Evolutionary conservation across 2,329 filamentous ascomycete species (phyloP), one percentile per base, ranked within the genome.

Genomic region (Pezicula carpinea): DNA sequence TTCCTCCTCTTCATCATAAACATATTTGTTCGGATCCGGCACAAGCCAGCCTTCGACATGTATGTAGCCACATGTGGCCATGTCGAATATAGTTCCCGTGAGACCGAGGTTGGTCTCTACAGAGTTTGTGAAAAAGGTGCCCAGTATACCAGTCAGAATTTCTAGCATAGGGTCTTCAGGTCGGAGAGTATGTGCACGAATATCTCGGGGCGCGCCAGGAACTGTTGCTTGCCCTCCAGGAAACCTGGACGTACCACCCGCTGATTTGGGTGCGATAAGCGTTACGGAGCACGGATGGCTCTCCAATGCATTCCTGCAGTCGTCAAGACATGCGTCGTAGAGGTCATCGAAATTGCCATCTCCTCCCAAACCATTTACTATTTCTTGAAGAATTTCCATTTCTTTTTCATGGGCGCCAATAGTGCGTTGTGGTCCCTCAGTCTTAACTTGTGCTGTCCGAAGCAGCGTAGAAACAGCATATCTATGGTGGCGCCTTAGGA

Each of bases 21-120:
- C 69, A 59, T 83, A 87, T 49, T 72, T 75, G n/a, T 70, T 73
- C 4, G 87, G 86, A 44, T 85, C 81, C 14, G 89, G 83, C 5
- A 92, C 72, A 23, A 97, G 71, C 92, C 93, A 99, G n/a, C 87
- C 87, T 60, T 96, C 89, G 11, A 96, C 75, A 17, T 83, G 82
- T 61, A 96, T 85, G 53, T 88, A 87, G 5, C 89, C 87, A 57
- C 93, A 97, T 1, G 87, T 82, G 10, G 87, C 87, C 34, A 99
- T 73, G 54, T 89, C 86, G 22, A 95, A 79, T 36, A 97, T 74
- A 1, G 87, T 79, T 59, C 95, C 88, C 0, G 92, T 97, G 2
- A 96, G 74, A 0, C 86, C 87, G 3, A 99, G 71, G 57, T 99
- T 99, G 3, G 87, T 91, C 57, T 96, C 89, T 3, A 97, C 83